Percentiles rank a stretch among this genome's conserved stretches.
phyloP scores from a whole-genome alignment of 176 grass and related monocot species.

The Oryza glaberrima region DNA sequence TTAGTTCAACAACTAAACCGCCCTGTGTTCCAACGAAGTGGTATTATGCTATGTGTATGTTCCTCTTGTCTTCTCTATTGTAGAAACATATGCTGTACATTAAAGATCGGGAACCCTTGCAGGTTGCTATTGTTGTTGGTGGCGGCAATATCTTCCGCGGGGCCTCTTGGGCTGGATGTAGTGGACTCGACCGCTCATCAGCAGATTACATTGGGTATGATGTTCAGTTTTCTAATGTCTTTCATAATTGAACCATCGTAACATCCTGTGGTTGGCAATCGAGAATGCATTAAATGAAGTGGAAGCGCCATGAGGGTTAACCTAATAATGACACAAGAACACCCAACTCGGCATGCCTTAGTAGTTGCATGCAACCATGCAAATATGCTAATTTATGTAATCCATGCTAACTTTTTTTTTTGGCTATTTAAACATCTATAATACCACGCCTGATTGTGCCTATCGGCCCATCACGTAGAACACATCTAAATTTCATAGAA shows the following conservation, averaged over 20 bases:
- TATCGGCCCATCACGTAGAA: neutral
- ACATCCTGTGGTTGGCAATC: neutral
- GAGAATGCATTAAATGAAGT: neutral
- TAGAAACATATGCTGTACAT: neutral
- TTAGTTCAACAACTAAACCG: neutral
- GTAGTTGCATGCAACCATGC: neutral
- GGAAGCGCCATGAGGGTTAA: neutral
- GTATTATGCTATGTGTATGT: conserved; percentile 11
- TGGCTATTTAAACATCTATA: neutral
- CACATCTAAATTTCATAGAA: neutral
- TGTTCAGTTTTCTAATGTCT: conserved; percentile 14
- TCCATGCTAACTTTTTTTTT: conserved; percentile 3
- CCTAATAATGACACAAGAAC: conserved; percentile 1
- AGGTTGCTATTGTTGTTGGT: conserved; percentile 98
- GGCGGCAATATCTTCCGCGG: conserved; percentile 98
- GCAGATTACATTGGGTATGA: conserved; percentile 92
- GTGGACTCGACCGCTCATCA: conserved; percentile 93
- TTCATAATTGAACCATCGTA: conserved; percentile 3
- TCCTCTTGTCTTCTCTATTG: conserved; percentile 15
- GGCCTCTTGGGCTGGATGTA: conserved; percentile 90
- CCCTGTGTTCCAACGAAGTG: neutral
- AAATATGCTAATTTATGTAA: neutral
- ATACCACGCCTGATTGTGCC: neutral
- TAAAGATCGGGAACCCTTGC: conserved; percentile 28
- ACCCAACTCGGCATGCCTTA: neutral